Base-by-base conservation (phyloP, 164 flowering plant genomes). In the Umbilicus rupestris region DNA sequence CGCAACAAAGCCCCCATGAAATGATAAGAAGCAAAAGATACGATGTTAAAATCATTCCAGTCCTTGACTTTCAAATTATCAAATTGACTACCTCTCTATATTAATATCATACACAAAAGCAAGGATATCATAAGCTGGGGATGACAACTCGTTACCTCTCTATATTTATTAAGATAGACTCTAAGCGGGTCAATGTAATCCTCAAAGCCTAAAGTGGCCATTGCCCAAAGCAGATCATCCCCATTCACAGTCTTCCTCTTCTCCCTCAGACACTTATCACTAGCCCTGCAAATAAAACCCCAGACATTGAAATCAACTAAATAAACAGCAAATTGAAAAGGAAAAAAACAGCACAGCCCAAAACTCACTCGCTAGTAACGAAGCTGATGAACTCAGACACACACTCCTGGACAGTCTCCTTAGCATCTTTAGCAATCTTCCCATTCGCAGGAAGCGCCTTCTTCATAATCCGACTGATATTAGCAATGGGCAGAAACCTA, bases 171-270 rank as follows among this genome's bases (percentile, higher is more conserved):
- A 11, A 63, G 29, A 14, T 63, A 63, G 17, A 20, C 28, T 63
- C 29, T 63, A 63, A 63, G 65, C 1, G 65, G 65, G 39, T 63
- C 65, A n/a, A 63, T 63, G 29, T 63, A 63, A 33, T 63, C 65
- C 65, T 63, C 65, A 63, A 63, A 63, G 5, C 65, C 65, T 37
- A 63, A 22, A 20, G 65, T 63, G 7, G 44, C 42, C 65, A 63
- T 63, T 37, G 65, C 65, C 65, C 65, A 63, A 37, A 63, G 65
- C 65, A 63, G 29, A 39, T 63, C 65, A 63, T 63, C 65, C 35
- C 65, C 65, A 63, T 63, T 63, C 17, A 63, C 45, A n/a, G 65
- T 63, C 45, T 63, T 63, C 46, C 65, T 37, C 29, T 63, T 63
- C 46, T 63, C 65, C 17, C 45, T 33, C 42, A 35, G 28, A 33